These are phyloP conservation scores for Psilocybe cubensis DNA, from an alignment of 768 basidiomycete species.

Conservation along the genomic window DNA sequence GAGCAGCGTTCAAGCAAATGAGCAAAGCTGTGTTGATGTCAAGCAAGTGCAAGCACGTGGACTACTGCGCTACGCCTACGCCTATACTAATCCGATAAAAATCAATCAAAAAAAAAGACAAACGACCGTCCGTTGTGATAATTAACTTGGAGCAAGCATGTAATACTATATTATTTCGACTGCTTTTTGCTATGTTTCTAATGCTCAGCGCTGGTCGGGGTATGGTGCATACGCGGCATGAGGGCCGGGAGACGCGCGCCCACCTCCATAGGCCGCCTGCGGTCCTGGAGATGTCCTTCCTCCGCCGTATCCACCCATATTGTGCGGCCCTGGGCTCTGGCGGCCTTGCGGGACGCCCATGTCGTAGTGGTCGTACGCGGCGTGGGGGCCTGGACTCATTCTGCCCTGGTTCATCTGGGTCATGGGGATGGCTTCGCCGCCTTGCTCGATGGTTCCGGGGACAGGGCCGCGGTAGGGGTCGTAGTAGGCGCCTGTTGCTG, in stretches of 20 bases:
- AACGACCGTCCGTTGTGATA: constrained; percentile 1
- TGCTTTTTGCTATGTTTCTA: not conserved
- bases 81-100: too few species aligned
- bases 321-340: constrained; percentile 31
- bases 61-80: not conserved
- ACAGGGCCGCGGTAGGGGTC: constrained; percentile 85
- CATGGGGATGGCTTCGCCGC: constrained; percentile 75
- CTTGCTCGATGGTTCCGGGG: constrained; percentile 61
- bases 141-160: constrained; percentile 13
- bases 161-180: constrained; percentile 9
- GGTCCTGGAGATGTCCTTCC: constrained; percentile 45
- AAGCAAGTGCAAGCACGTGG: constrained; percentile 1
- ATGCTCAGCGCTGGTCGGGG: not conserved
- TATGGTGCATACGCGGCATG: constrained; percentile 42
- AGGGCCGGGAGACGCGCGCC: constrained; percentile 45
- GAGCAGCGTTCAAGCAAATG: not conserved
- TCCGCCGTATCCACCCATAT: constrained; percentile 32
- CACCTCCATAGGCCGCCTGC: constrained; percentile 45
- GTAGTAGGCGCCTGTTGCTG: constrained; percentile 53
- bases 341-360: too few species aligned
- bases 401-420: constrained; percentile 55
- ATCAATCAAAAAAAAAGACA: too few species aligned
- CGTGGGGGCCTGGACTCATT: constrained; percentile 45
- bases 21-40: constrained; percentile 2
- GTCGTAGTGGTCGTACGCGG: constrained; percentile 26